A percentile compares a stretch with the other conserved stretches of the same genome.
These are phyloP conservation scores for Pichia sp. DNA, from an alignment of 1,139 yeast species.

Conservation along the genomic window DNA sequence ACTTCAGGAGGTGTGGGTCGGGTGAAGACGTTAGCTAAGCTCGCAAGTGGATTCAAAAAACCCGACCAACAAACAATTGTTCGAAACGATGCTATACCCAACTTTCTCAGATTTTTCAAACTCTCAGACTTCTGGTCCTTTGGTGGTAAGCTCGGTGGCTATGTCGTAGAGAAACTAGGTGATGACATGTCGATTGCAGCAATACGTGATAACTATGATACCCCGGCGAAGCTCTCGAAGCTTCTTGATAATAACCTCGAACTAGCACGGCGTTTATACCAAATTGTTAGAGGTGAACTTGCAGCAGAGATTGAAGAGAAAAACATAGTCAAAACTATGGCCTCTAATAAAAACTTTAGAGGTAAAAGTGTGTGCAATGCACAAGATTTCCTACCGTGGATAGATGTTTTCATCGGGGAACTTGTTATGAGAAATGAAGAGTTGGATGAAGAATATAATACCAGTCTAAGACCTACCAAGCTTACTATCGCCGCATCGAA, in stretches of 20 bases:
- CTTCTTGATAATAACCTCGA: conserved; percentile 35
- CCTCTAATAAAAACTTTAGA: conserved; percentile 74
- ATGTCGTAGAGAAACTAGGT: conserved; percentile 39
- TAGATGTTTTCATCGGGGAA: conserved; percentile 78
- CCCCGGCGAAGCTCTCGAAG: conserved; percentile 29
- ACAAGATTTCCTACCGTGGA: conserved; percentile 69
- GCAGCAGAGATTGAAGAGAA: conserved; percentile 47
- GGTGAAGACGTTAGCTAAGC: conserved; percentile 71
- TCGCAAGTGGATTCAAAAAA: conserved; percentile 81
- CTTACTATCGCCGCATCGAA: conserved; percentile 34
- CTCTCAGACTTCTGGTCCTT: conserved; percentile 77
- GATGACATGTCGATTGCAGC: conserved; percentile 28
- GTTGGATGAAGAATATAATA: conserved; percentile 57
- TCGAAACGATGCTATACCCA: conserved; percentile 37
- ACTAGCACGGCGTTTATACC: conserved; percentile 44
- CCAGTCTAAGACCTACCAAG: conserved; percentile 46
- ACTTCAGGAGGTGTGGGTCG: conserved; percentile 86
- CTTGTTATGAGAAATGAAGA: conserved; percentile 64
- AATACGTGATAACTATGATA: conserved; percentile 39
- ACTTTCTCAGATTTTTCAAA: conserved; percentile 55
- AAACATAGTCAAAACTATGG: conserved; percentile 76
- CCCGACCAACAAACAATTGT: conserved; percentile 85
- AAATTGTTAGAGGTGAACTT: conserved; percentile 59
- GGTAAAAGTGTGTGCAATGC: conserved; percentile 45
- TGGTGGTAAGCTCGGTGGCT: conserved; percentile 84